Evolutionary conservation across 2,329 filamentous ascomycete genomes (phyloP), one percentile per base, ranked within the genome.

Genomic region (Colletotrichum brevisporum): DNA sequence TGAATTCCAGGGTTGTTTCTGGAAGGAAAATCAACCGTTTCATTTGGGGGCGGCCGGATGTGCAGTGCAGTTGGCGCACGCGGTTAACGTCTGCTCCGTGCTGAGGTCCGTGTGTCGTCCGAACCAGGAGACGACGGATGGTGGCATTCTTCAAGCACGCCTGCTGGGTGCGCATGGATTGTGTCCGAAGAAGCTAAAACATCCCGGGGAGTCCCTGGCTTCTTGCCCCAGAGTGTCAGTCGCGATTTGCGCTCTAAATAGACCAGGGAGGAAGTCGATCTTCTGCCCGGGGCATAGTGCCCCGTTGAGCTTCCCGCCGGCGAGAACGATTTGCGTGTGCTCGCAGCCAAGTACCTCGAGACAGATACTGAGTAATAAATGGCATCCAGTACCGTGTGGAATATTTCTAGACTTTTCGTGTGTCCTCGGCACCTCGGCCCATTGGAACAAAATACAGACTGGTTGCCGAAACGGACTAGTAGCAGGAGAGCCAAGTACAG

Each of bases 211-310:
- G 57, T 62, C 63, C 67, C 64, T 61, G 62, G 31, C 53, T 36
- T 43, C 21, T n/a, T 61, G 64, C 67, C 63, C 63, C 67, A 24
- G 63, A 61, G 57, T 45, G 57, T 63, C 57, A 68, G 58, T 68
- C 67, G 63, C 67, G 57, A 70, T 63, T 68, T 57, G 52, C 57
- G 67, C 64, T 56, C 47, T 58, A 68, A 67, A 68, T 62, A 54
- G 58, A 58, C 63, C 13, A 63, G 67, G 57, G 27, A 57, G 63
- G 57, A 21, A 57, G 63, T 61, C 12, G 56, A 69, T 67, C 45
- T 67, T 47, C 51, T 62, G 63, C 51, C 56, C 52, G 45, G 36
- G 63, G 63, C 48, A 65, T 27, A 54, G 52, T 27, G 66, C 31
- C 27, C 57, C 39, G 26, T 27, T 53, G 36, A 58, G 24, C 24